Percentiles rank a stretch among this genome's conserved stretches.
Evolutionary conservation across 441 rosid species (phyloP).

Genomic region (Heliophila coronopifolia): DNA sequence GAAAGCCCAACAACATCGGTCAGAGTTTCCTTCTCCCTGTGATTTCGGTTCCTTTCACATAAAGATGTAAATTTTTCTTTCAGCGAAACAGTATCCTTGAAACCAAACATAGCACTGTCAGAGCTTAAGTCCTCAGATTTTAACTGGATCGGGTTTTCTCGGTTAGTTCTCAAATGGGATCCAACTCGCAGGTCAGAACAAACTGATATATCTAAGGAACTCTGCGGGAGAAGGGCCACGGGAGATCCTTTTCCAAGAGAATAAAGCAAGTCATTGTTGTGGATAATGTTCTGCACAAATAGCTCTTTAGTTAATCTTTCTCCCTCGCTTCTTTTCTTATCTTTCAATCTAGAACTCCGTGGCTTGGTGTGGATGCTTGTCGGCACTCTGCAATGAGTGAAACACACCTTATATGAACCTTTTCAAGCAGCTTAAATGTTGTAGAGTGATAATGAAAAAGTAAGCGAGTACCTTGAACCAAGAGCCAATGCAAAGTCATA

Average conservation of each 20-base stretch:
- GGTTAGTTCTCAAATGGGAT: conserved; percentile 46
- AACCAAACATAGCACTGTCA: conserved; percentile 31
- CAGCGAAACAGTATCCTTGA: conserved; percentile 40
- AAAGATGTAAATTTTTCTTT: conserved; percentile 56
- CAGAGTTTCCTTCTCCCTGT: conserved; percentile 31
- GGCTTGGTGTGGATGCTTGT: conserved; percentile 49
- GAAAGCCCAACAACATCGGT: conserved; percentile 43
- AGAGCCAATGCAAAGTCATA: conserved; percentile 83
- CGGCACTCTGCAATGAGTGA: conserved; percentile 54
- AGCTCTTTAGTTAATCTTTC: conserved; percentile 74
- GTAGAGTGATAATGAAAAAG: neutral
- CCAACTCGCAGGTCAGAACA: conserved; percentile 68
- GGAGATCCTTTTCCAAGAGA: conserved; percentile 78
- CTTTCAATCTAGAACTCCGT: conserved; percentile 86
- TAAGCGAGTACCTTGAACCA: conserved; percentile 64
- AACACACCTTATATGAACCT: conserved; percentile 3
- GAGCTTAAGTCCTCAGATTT: conserved; percentile 37
- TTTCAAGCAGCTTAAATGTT: conserved; percentile 2
- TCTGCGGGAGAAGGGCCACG: conserved; percentile 64
- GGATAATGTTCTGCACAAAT: conserved; percentile 63
- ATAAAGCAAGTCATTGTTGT: conserved; percentile 61
- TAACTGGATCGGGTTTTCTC: conserved; percentile 34
- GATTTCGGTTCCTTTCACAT: conserved; percentile 47
- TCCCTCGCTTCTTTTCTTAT: conserved; percentile 85
- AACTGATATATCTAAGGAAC: conserved; percentile 67